These are phyloP conservation scores for Diospyros lotus DNA, from an alignment of 148 eudicot genomes.

Conservation along the genomic window DNA sequence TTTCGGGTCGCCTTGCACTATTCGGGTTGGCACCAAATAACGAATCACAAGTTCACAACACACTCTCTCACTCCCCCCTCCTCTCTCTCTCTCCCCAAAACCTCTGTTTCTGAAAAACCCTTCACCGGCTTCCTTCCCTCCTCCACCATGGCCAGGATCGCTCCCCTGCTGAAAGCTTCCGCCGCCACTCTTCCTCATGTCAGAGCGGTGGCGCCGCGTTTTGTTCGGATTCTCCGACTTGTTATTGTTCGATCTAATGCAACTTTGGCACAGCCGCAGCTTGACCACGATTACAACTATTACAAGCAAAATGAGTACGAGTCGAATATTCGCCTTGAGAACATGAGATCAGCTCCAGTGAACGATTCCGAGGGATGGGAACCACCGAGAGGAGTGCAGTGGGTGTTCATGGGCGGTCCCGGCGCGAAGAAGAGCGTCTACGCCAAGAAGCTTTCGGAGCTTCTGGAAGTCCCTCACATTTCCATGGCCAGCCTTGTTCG, in stretches of 20 bases:
- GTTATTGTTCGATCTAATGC: slow-evolving; percentile 16
- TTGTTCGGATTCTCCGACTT: neutral
- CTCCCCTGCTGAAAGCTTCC: slow-evolving; percentile 4
- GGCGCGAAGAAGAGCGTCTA: slow-evolving; percentile 39
- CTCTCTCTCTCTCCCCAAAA: no score
- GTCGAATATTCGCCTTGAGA: neutral
- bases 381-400: slow-evolving; percentile 33
- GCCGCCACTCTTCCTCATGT: neutral
- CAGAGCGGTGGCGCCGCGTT: neutral
- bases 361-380: slow-evolving; percentile 13
- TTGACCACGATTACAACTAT: slow-evolving; percentile 26
- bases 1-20: no score
- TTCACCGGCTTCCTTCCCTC: slow-evolving; percentile 9
- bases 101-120: no score
- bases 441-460: slow-evolving; percentile 58
- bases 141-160: slow-evolving; percentile 9
- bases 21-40: no score
- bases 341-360: neutral
- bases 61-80: no score
- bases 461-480: slow-evolving; percentile 69
- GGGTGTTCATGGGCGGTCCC: slow-evolving; percentile 46
- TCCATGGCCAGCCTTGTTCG: slow-evolving; percentile 65
- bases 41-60: no score
- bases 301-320: slow-evolving; percentile 6
- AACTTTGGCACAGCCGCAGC: slow-evolving; percentile 25